Percentiles rank a stretch among this genome's conserved stretches.
These are phyloP conservation scores for Dalbergia cochinchinensis DNA, from an alignment of 306 rosid genomes.

Conservation along the genomic window DNA sequence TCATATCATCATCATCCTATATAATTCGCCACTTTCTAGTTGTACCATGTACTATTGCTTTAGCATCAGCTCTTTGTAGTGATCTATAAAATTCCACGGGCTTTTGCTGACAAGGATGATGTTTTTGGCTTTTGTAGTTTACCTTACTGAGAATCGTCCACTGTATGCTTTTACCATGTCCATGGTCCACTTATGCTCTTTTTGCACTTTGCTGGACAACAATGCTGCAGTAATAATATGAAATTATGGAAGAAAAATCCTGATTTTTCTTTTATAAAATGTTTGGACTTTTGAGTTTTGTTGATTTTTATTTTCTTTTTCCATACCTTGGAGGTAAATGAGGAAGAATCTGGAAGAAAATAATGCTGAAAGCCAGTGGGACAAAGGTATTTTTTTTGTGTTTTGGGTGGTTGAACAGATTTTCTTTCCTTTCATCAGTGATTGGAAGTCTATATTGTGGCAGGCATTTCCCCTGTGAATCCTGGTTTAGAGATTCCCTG, in stretches of 20 bases:
- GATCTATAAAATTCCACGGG: slow-evolving; percentile 40
- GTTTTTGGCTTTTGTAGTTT: slow-evolving; percentile 52
- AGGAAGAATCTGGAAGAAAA: slow-evolving; percentile 27
- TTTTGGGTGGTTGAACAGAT: slow-evolving; percentile 9
- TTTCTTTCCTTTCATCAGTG: slow-evolving; percentile 17
- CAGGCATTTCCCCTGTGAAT: slow-evolving; percentile 24
- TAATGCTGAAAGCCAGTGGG: slow-evolving; percentile 27
- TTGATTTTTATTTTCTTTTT: slow-evolving; percentile 18
- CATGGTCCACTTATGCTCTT: slow-evolving; percentile 45
- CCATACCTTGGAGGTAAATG: slow-evolving; percentile 30
- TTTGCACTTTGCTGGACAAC: slow-evolving; percentile 30
- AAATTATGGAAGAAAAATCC: slow-evolving; percentile 5
- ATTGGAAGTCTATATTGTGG: slow-evolving; percentile 40
- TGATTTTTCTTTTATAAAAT: slow-evolving; percentile 26
- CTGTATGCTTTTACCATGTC: slow-evolving; percentile 38
- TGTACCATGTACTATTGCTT: slow-evolving; percentile 41
- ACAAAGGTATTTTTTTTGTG: not conserved
- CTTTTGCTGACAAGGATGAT: slow-evolving; percentile 41
- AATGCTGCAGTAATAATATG: not conserved
- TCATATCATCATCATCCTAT: not conserved
- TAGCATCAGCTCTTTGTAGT: slow-evolving; percentile 42
- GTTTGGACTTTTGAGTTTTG: not conserved
- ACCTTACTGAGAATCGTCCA: slow-evolving; percentile 43
- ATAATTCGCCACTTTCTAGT: slow-evolving; percentile 44
- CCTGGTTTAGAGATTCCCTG: slow-evolving; percentile 55